phyloP scores from a whole-genome alignment of 768 basidiomycete species.

The Phanerodontia chrysosporium region DNA sequence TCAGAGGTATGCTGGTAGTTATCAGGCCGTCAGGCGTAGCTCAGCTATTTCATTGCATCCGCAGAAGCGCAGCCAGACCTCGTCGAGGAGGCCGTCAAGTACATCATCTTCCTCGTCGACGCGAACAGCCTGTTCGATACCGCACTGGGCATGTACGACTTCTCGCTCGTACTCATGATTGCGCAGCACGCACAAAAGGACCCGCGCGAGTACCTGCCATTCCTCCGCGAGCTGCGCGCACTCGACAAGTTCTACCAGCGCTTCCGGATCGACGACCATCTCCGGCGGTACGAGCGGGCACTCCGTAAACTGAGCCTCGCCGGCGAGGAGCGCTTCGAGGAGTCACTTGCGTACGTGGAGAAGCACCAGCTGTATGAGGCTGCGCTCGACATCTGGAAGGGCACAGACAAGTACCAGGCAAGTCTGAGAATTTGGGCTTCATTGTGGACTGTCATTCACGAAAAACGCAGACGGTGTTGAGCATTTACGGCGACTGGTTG shows the following conservation, averaged over 20 bases:
- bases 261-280: conserved; percentile 90
- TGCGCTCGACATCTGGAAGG: conserved; percentile 73
- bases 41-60: background rate
- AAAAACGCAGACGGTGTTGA: too few relatives aligned
- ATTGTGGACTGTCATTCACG: conserved; percentile 53
- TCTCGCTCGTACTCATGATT: conserved; percentile 90
- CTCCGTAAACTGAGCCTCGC: conserved; percentile 69
- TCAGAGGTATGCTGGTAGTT: conserved; percentile 55
- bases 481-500: conserved; percentile 81
- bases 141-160: conserved; percentile 98
- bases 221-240: conserved; percentile 84
- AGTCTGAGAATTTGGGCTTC: conserved; percentile 15
- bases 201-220: conserved; percentile 95
- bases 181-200: conserved; percentile 99
- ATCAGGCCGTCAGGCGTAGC: too few relatives aligned
- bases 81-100: conserved; percentile 96
- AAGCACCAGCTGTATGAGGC: conserved; percentile 68
- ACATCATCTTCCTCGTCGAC: conserved; percentile 96
- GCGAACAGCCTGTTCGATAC: conserved; percentile 89
- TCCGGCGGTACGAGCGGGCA: conserved; percentile 72
- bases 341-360: conserved; percentile 78
- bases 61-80: conserved; percentile 60
- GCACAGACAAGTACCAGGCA: conserved; percentile 60
- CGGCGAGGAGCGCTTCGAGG: conserved; percentile 71
- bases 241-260: conserved; percentile 79